Evolutionary conservation across 2,329 filamentous ascomycete species (phyloP), one percentile per base, ranked within the genome.

Genomic region (Fusarium sp.): DNA sequence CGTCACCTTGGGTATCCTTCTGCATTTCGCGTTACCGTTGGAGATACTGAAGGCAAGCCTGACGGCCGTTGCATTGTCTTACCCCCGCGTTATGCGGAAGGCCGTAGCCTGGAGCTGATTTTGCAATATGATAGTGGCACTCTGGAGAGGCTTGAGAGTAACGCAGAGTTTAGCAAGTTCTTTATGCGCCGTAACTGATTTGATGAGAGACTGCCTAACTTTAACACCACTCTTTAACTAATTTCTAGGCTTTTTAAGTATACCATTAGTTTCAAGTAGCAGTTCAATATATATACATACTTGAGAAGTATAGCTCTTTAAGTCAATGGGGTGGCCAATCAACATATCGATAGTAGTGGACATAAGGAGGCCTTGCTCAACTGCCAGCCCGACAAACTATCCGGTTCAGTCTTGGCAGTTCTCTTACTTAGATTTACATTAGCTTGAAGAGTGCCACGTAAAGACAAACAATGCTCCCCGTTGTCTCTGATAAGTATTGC

Each of bases 11-110:
- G 52, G 1, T 63, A 58, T 21, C 51, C 63, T 7, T 46, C 42
- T 16, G 63, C 63, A 5, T 44, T 56, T 35, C 39, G 63, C 0
- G 37, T 56, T 3, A 66, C 63, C 1, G 51, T 66, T 19, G 63
- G 63, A 14, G 60, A 66, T 7, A 66, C 63, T 31, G 63, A 66
- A 4, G 49, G 60, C 1, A 63, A 66, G 4, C 63, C 63, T 41
- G 63, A 66, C 29, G 63, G 63, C 3, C 63, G 63, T 8, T 66
- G 63, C 38, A 46, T 63, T 14, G 46, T 66, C 9, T 8, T 66
- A 3, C 60, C 63, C 1, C 63, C 63, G 3, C 63, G 39, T 16
- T 45, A 39, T 25, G 16, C 4, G 1, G 10, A 33, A 9, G 18
- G 37, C 3, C 12, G 4, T 10, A 35, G 63, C 23, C 60, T 66